These are phyloP conservation scores for Smallanthus sonchifolius DNA, from an alignment of 129 eudicot species.

Conservation along the genomic window DNA sequence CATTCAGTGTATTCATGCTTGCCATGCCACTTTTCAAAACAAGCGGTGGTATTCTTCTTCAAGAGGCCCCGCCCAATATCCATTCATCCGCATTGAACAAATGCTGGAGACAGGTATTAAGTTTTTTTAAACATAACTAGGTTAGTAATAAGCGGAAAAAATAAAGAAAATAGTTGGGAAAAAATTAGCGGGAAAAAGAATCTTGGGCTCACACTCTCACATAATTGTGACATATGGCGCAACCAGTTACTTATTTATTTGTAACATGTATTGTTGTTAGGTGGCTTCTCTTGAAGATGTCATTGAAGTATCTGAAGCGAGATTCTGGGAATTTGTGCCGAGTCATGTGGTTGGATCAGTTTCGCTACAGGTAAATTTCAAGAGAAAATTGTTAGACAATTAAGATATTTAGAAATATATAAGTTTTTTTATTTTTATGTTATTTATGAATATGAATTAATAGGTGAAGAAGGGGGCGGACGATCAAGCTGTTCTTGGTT, in stretches of 20 bases:
- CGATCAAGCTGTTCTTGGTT: constrained; percentile 55
- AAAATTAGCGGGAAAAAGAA: too few relatives aligned
- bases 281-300: constrained; percentile 74
- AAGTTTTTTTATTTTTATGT: not conserved
- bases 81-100: constrained; percentile 81
- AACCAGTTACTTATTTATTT: not conserved
- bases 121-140: not conserved
- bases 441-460: not conserved
- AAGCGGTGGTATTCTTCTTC: constrained; percentile 80
- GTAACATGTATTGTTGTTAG: constrained; percentile 30
- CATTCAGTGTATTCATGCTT: constrained; percentile 81
- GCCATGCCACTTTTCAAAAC: constrained; percentile 89
- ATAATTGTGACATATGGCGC: too few relatives aligned
- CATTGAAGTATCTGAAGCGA: constrained; percentile 69
- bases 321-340: constrained; percentile 94
- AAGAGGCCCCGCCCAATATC: constrained; percentile 75
- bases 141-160: too few relatives aligned
- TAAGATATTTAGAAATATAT: not conserved
- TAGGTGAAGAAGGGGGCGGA: constrained; percentile 76
- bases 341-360: constrained; percentile 90
- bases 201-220: too few relatives aligned
- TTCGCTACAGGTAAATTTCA: constrained; percentile 52
- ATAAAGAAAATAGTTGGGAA: too few relatives aligned
- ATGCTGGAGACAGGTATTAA: constrained; percentile 84
- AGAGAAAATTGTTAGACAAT: not conserved